A percentile compares a stretch with the other conserved stretches of the same genome.
Evolutionary conservation across 1,284 basidiomycete species (phyloP).

Genomic region (Volvariella volvacea): DNA sequence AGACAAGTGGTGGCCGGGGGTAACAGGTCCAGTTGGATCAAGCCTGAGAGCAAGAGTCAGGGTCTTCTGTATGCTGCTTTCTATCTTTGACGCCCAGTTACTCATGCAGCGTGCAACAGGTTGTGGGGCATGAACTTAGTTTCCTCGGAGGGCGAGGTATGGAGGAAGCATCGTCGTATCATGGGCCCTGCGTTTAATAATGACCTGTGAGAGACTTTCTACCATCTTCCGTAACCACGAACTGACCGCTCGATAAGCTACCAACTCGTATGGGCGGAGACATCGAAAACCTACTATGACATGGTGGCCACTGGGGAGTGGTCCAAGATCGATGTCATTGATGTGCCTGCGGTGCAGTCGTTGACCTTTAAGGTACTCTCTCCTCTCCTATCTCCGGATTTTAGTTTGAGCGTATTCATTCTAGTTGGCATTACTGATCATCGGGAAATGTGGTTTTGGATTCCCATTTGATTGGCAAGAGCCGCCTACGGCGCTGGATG

Average conservation of each 20-base stretch:
- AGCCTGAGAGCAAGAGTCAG: slow-evolving; percentile 25
- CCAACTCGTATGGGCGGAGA: slow-evolving; percentile 37
- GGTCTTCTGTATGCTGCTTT: slow-evolving; percentile 24
- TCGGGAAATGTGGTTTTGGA: slow-evolving; percentile 46
- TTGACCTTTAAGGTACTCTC: slow-evolving; percentile 36
- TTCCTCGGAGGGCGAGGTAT: slow-evolving; percentile 35
- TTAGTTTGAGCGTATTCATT: neutral
- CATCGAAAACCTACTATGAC: slow-evolving; percentile 33
- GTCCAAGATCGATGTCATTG: slow-evolving; percentile 26
- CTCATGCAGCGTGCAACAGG: slow-evolving; percentile 17
- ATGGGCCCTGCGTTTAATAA: slow-evolving; percentile 44
- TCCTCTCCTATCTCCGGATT: neutral
- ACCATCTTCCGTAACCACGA: neutral
- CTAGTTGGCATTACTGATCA: slow-evolving; percentile 41
- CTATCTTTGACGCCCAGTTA: slow-evolving; percentile 7
- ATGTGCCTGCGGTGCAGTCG: slow-evolving; percentile 30
- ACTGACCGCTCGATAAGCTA: slow-evolving; percentile 25
- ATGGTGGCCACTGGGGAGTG: slow-evolving; percentile 39
- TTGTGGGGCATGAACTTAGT: slow-evolving; percentile 42
- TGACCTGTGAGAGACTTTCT: slow-evolving; percentile 27
- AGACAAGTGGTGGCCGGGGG: slow-evolving; percentile 36
- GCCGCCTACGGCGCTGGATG: slow-evolving; percentile 25
- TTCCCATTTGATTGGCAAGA: slow-evolving; percentile 40
- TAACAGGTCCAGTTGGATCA: slow-evolving; percentile 33
- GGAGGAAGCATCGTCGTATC: slow-evolving; percentile 43